These are phyloP conservation scores for Calonectria ilicicola DNA, from an alignment of 2,329 filamentous ascomycete genomes.

Conservation along the genomic window DNA sequence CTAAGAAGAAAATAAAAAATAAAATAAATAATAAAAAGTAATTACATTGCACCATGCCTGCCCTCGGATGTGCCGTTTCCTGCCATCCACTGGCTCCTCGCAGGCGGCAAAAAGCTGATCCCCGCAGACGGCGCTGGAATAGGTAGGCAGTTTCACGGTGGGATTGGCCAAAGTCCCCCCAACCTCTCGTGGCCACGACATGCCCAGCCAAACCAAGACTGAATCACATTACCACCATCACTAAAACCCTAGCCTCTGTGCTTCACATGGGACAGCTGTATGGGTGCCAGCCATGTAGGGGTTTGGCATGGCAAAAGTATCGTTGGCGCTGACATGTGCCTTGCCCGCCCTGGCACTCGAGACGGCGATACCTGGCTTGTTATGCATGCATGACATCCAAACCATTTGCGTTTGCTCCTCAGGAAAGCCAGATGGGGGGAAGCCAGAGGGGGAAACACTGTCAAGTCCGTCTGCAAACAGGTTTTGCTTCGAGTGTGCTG, in stretches of 20 bases:
- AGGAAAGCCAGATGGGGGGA: constrained; percentile 5
- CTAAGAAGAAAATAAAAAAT: background rate
- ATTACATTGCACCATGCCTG: background rate
- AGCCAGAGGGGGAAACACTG: background rate
- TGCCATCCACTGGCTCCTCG: background rate
- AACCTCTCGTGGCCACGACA: background rate
- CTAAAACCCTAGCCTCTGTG: background rate
- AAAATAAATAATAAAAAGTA: too few species aligned
- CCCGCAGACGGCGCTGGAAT: constrained; percentile 15
- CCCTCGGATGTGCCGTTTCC: constrained; percentile 4
- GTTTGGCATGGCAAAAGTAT: background rate
- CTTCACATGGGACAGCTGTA: background rate
- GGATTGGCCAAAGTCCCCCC: background rate
- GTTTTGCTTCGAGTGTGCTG: constrained; percentile 6
- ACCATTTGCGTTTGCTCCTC: constrained; percentile 1
- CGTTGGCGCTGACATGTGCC: constrained; percentile 3
- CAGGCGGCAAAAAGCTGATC: constrained; percentile 13
- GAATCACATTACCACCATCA: background rate
- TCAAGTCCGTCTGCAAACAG: constrained; percentile 8
- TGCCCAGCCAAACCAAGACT: background rate
- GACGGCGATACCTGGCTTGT: background rate
- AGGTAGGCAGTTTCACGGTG: constrained; percentile 12
- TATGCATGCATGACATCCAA: constrained; percentile 8
- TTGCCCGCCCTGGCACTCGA: background rate
- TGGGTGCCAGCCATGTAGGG: background rate